A percentile compares a stretch with the other conserved stretches of the same genome.
phyloP scores from a whole-genome alignment of 345 rosid genomes.

The Gossypioides kirkii region DNA sequence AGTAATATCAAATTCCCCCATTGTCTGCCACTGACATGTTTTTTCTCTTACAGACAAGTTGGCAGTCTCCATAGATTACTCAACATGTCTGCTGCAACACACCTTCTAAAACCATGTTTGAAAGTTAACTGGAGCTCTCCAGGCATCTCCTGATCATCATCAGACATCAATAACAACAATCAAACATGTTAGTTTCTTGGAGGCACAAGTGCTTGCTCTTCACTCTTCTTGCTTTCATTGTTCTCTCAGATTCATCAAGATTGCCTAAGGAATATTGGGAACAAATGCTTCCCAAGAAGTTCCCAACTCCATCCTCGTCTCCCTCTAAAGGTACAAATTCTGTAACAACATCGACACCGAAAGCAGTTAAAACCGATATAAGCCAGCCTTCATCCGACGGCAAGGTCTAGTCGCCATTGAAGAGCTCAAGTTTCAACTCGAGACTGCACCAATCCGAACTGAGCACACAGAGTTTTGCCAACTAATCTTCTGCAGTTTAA shows the following conservation, averaged over 20 bases:
- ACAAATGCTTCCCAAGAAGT: slow-evolving; percentile 88
- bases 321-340: slow-evolving; percentile 90
- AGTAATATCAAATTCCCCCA: slow-evolving; percentile 37
- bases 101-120: slow-evolving; percentile 34
- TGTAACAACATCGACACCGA: slow-evolving; percentile 38
- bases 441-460: slow-evolving; percentile 1
- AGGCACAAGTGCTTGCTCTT: slow-evolving; percentile 40
- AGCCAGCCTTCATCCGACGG: slow-evolving; percentile 43
- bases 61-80: slow-evolving; percentile 51
- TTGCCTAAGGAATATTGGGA: slow-evolving; percentile 58
- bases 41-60: slow-evolving; percentile 60
- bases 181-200: slow-evolving; percentile 30
- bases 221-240: slow-evolving; percentile 32
- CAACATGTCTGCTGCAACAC: slow-evolving; percentile 54
- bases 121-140: slow-evolving; percentile 25
- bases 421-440: background rate
- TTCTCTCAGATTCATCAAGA: slow-evolving; percentile 55
- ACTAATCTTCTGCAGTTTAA: slow-evolving; percentile 5
- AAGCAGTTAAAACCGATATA: slow-evolving; percentile 28
- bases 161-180: slow-evolving; percentile 9
- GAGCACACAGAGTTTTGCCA: slow-evolving; percentile 19
- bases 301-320: slow-evolving; percentile 66
- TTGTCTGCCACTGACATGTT: slow-evolving; percentile 75
- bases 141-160: slow-evolving; percentile 15
- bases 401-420: slow-evolving; percentile 39